Evolutionary conservation across 2,329 filamentous ascomycete species (phyloP), one percentile per base, ranked within the genome.

Genomic region (Endothia cerciana): DNA sequence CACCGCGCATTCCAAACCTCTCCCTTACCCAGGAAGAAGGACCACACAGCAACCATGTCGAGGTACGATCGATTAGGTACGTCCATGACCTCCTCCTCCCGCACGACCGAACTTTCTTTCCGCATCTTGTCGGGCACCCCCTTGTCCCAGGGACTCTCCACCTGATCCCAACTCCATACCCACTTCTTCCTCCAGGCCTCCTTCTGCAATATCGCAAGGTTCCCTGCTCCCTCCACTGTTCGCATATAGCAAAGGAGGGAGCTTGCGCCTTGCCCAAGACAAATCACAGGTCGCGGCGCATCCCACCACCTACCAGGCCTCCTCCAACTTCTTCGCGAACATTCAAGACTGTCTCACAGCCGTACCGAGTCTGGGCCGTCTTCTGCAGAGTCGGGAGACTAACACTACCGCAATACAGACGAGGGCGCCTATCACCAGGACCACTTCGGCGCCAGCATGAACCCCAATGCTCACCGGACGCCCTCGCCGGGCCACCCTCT

Each of bases 401-500:
- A 69, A 70, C 62, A 38, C 45, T 13, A n/a, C 41, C 38, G 66
- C 62, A 45, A 59, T 69, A 69, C 72, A 83, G 85, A 88, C 80
- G 83, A 88, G 79, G 81, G 86, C 70, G 86, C 87, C 72, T 87
- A 87, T 79, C 82, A 85, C 76, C 82, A 81, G 69, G 81, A 70
- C 62, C 72, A 71, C 51, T 43, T 58, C 25, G 61, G 61, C 40
- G 72, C 36, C 55, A 58, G 79, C 67, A 89, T 89, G 87, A 84
- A 87, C 73, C 81, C 79, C 71, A 74, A 73, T 64, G 84, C 82
- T 71, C 83, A 85, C 77, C 87, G 90, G 71, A 87, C 91, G 65
- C 91, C 92, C 62, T 95, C 92, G 57, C 92, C 92, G 41, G 90
- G 88, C 59, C 89, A 92, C 70, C 91, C 90, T 36, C 80, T 90